A percentile compares a stretch with the other conserved stretches of the same genome.
Evolutionary conservation across 2,329 filamentous ascomycete genomes (phyloP).

Genomic region (Triangularia setosa): DNA sequence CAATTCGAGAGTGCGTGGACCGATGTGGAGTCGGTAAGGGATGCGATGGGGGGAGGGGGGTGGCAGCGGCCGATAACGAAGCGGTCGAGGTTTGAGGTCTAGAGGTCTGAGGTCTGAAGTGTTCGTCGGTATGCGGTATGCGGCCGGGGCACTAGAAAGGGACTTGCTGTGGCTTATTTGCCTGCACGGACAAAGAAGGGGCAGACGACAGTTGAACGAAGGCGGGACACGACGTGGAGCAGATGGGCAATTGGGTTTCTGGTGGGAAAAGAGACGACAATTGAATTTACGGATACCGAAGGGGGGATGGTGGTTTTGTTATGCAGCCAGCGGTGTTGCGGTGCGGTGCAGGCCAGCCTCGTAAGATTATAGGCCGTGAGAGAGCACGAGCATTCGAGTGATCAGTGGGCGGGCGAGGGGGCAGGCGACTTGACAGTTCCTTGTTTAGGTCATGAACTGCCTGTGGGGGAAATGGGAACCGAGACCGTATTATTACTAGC

Average conservation of each 20-base stretch:
- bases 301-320: conserved; percentile 10
- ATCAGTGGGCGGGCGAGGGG: background rate
- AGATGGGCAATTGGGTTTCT: conserved; percentile 3
- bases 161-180: background rate
- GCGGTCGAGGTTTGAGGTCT: conserved; percentile 19
- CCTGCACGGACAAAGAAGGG: conserved; percentile 10
- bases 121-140: conserved; percentile 4
- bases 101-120: background rate
- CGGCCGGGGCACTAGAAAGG: background rate
- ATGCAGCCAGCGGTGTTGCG: background rate
- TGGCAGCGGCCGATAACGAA: conserved; percentile 20
- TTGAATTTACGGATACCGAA: conserved; percentile 2
- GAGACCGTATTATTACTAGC: background rate
- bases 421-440: background rate
- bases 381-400: background rate
- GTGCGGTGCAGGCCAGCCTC: background rate
- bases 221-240: background rate
- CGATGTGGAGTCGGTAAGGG: conserved; percentile 23
- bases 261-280: background rate
- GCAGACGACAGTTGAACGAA: background rate
- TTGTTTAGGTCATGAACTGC: background rate
- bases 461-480: background rate
- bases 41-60: conserved; percentile 16
- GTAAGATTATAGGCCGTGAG: conserved; percentile 8
- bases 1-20: conserved; percentile 20